A percentile compares a stretch with the other conserved stretches of the same genome.
These are phyloP conservation scores for Pezicula rhizophila DNA, from an alignment of 2,329 filamentous ascomycete genomes.

Conservation along the genomic window DNA sequence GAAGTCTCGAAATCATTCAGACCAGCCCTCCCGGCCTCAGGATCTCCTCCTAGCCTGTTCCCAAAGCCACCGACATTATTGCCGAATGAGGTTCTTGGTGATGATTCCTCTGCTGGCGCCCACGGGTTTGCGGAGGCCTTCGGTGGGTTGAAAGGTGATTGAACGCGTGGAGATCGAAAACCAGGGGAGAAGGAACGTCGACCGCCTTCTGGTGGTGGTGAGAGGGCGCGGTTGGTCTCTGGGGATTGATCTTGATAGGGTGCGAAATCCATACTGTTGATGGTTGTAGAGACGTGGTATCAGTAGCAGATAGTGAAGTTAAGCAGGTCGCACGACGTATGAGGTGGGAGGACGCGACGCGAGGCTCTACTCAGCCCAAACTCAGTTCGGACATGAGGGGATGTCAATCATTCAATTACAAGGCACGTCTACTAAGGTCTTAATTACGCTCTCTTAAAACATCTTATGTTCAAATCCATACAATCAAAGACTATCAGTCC, in stretches of 20 bases:
- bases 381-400: too few relatives aligned
- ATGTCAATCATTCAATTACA: too few relatives aligned
- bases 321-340: too few relatives aligned
- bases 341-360: too few relatives aligned
- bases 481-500: too few relatives aligned
- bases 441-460: too few relatives aligned
- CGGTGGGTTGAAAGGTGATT: slow-evolving; percentile 35
- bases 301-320: neutral
- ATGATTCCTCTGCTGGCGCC: slow-evolving; percentile 12
- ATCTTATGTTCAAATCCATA: too few relatives aligned
- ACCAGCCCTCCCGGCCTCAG: slow-evolving; percentile 36
- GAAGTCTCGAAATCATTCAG: slow-evolving; percentile 87
- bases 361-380: too few relatives aligned
- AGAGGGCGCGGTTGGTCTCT: slow-evolving; percentile 74
- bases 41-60: slow-evolving; percentile 5
- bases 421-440: too few relatives aligned
- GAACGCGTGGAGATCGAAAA: slow-evolving; percentile 45
- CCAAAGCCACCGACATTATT: slow-evolving; percentile 5
- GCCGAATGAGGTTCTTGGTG: slow-evolving; percentile 10
- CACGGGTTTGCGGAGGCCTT: slow-evolving; percentile 26
- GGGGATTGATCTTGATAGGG: slow-evolving; percentile 93
- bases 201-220: slow-evolving; percentile 47
- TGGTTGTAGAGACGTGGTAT: neutral
- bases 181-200: slow-evolving; percentile 48
- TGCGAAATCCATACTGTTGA: slow-evolving; percentile 77